Conservation (phyloP, 2,329 filamentous ascomycete genomes). For the Fusarium begoniae region DNA sequence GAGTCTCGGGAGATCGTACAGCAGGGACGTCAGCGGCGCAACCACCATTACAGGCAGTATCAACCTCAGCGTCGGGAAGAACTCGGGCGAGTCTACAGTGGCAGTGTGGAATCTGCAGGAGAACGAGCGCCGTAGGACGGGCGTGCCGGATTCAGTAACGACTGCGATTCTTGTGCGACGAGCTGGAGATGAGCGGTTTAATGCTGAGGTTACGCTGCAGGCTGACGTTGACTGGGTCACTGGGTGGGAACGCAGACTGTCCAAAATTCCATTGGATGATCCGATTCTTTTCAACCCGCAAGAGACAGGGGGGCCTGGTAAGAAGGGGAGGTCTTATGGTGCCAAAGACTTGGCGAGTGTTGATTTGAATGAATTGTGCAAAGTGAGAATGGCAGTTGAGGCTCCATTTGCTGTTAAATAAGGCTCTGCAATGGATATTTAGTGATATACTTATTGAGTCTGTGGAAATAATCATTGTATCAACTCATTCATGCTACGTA, state of each 20-base stretch:
- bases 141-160: background rate
- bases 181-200: background rate
- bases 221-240: background rate
- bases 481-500: background rate
- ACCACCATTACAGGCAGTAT: background rate
- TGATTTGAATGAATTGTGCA: background rate
- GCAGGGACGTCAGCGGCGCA: background rate
- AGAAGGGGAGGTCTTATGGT: background rate
- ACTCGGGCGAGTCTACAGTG: background rate
- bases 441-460: background rate
- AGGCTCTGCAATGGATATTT: background rate
- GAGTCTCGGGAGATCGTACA: background rate
- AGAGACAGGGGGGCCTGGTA: background rate
- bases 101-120: background rate
- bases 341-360: background rate
- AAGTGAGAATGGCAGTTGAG: background rate
- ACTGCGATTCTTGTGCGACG: background rate
- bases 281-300: background rate
- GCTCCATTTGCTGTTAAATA: background rate
- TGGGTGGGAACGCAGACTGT: background rate
- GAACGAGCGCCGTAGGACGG: background rate
- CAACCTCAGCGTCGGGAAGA: background rate
- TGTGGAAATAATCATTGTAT: background rate
- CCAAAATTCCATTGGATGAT: background rate
- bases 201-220: background rate